Evolutionary conservation across 176 grass and related monocot species (phyloP).

Genomic region (Dactylis glomerata): DNA sequence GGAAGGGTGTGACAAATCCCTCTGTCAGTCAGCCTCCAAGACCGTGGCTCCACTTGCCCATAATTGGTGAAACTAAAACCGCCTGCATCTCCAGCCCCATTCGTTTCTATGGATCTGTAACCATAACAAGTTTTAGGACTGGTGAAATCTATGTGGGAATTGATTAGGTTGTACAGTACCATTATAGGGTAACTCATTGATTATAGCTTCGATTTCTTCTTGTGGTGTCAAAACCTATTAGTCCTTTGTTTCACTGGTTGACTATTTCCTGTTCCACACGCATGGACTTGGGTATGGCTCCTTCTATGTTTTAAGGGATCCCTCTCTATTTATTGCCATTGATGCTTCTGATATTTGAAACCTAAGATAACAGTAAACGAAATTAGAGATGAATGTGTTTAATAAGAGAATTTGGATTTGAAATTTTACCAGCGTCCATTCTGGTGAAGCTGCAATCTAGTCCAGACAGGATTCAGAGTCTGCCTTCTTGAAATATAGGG

Average conservation of each 20-base stretch:
- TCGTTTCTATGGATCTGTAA: neutral
- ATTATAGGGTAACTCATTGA: neutral
- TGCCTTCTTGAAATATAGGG: neutral
- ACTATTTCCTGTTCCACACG: neutral
- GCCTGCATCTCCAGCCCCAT: neutral
- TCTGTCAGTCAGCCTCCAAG: neutral
- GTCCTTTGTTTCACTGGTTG: no score
- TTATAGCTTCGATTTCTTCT: neutral
- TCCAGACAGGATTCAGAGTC: neutral
- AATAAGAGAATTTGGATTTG: neutral
- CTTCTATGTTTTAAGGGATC: neutral
- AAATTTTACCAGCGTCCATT: neutral
- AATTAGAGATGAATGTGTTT: neutral
- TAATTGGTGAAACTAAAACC: neutral
- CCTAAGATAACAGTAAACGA: neutral
- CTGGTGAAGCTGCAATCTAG: neutral
- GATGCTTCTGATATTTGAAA: neutral
- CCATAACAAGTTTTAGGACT: neutral
- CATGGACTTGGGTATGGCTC: neutral
- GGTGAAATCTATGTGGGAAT: neutral
- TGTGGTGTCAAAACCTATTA: neutral
- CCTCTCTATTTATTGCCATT: neutral
- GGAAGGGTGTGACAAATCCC: neutral
- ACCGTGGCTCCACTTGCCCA: neutral
- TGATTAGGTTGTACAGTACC: neutral